Conservation (phyloP, 805 yeast species). For the Hanseniaspora hatyaiensis region DNA sequence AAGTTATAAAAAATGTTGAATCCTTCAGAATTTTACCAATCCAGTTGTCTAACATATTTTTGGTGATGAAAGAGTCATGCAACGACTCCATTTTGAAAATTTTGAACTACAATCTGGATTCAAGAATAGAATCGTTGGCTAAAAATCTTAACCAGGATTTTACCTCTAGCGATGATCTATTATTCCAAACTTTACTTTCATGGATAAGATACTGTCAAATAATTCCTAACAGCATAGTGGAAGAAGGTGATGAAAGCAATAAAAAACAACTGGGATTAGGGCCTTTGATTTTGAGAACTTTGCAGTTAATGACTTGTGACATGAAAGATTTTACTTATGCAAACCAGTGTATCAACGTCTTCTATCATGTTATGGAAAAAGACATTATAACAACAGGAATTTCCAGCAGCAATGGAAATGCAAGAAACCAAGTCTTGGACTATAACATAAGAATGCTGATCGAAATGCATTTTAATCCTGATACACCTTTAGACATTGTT, state of each 20-base stretch:
- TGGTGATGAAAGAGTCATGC: slow-evolving; percentile 27
- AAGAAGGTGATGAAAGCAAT: background rate
- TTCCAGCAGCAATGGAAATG: slow-evolving; percentile 18
- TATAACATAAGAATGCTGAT: slow-evolving; percentile 26
- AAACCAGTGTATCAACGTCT: slow-evolving; percentile 23
- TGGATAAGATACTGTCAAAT: slow-evolving; percentile 25
- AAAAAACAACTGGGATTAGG: slow-evolving; percentile 16
- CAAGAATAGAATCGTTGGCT: background rate
- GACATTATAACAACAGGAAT: background rate
- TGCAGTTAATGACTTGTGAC: slow-evolving; percentile 25
- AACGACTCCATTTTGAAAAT: slow-evolving; percentile 27
- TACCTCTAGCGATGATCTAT: slow-evolving; percentile 20
- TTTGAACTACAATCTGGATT: slow-evolving; percentile 5
- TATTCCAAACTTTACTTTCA: slow-evolving; percentile 23
- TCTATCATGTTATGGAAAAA: slow-evolving; percentile 22
- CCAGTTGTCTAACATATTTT: slow-evolving; percentile 24
- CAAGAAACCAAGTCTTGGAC: slow-evolving; percentile 26
- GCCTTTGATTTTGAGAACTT: slow-evolving; percentile 25
- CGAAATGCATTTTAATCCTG: slow-evolving; percentile 26
- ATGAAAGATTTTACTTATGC: slow-evolving; percentile 23
- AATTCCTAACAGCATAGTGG: background rate
- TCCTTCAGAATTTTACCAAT: slow-evolving; percentile 20
- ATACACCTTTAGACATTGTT: slow-evolving; percentile 21
- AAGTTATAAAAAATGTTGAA: slow-evolving; percentile 26
- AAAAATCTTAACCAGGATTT: background rate